Evolutionary conservation across 495 filamentous ascomycete genomes (phyloP).

Genomic region (Chaetomidium leptoderma): DNA sequence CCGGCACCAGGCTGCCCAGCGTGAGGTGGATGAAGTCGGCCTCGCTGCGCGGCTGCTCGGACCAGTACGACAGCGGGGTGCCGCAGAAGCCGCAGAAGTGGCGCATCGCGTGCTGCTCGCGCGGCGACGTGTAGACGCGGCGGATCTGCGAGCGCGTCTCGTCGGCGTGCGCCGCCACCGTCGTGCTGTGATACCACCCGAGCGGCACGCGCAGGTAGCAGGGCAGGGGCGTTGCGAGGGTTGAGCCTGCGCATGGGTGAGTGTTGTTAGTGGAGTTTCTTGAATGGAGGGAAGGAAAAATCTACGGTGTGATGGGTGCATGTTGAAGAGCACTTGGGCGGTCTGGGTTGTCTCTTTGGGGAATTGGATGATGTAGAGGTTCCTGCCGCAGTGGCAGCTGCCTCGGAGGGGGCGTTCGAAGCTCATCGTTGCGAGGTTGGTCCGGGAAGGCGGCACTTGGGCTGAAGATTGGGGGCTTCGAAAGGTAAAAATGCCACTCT

Average conservation of each 20-base stretch:
- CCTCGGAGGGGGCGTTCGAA: constrained; percentile 57
- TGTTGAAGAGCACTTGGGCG: constrained; percentile 68
- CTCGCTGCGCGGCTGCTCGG: constrained; percentile 61
- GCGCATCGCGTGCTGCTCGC: constrained; percentile 46
- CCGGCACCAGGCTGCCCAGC: constrained; percentile 61
- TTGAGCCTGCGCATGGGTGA: constrained; percentile 47
- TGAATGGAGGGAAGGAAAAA: constrained; percentile 6
- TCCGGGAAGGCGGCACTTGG: no score
- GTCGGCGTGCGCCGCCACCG: constrained; percentile 69
- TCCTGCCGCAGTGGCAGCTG: constrained; percentile 79
- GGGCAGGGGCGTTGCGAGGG: constrained; percentile 64
- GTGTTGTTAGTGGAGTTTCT: constrained; percentile 1
- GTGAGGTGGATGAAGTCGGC: constrained; percentile 71
- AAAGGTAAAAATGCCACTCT: no score
- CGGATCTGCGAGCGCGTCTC: constrained; percentile 70
- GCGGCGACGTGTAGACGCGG: constrained; percentile 59
- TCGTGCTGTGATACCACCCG: constrained; percentile 65
- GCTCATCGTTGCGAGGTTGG: constrained; percentile 41
- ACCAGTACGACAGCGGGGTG: constrained; percentile 75
- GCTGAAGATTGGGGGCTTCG: no score
- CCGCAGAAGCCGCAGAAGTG: constrained; percentile 91
- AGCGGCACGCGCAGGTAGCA: constrained; percentile 80
- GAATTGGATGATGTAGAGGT: constrained; percentile 69
- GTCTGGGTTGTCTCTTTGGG: constrained; percentile 48
- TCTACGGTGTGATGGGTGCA: constrained; percentile 60